These are phyloP conservation scores for Ascomycota sp. DNA, from an alignment of 2,329 filamentous ascomycete species.

Conservation along the genomic window DNA sequence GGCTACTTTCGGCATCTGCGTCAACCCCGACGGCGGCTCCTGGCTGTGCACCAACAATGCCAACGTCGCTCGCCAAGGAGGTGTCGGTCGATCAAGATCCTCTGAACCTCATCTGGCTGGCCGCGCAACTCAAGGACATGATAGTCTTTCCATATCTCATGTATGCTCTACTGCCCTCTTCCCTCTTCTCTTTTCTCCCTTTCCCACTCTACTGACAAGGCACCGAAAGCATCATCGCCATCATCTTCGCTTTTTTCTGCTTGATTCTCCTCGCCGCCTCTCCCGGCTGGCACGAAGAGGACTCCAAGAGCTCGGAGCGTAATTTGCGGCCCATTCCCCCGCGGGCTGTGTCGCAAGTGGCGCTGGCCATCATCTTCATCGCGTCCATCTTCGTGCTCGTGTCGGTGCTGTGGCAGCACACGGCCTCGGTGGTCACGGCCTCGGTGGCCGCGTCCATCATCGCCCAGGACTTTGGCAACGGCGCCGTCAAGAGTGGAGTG, in stretches of 20 bases:
- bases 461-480: slow-evolving; percentile 81
- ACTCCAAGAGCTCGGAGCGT: slow-evolving; percentile 60
- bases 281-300: slow-evolving; percentile 88
- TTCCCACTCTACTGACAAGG: background rate
- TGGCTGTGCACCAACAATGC: slow-evolving; percentile 97
- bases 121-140: slow-evolving; percentile 91
- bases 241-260: slow-evolving; percentile 91
- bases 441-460: slow-evolving; percentile 86
- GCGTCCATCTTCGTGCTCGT: slow-evolving; percentile 51
- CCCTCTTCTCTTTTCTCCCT: background rate
- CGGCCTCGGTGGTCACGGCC: slow-evolving; percentile 89
- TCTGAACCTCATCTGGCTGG: slow-evolving; percentile 91
- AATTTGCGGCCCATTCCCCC: slow-evolving; percentile 91
- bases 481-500: slow-evolving; percentile 67
- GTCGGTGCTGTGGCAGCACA: slow-evolving; percentile 78
- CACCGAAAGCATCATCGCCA: slow-evolving; percentile 66
- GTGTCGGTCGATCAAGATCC: slow-evolving; percentile 84
- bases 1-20: slow-evolving; percentile 97
- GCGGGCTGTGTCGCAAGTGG: slow-evolving; percentile 76
- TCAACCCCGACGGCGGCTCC: slow-evolving; percentile 73
- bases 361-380: slow-evolving; percentile 79
- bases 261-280: slow-evolving; percentile 91
- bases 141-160: slow-evolving; percentile 96
- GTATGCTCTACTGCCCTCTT: slow-evolving; percentile 28
- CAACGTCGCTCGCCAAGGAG: slow-evolving; percentile 74